phyloP scores from a whole-genome alignment of 2,329 filamentous ascomycete species.

The Calonectria henricotiae region DNA sequence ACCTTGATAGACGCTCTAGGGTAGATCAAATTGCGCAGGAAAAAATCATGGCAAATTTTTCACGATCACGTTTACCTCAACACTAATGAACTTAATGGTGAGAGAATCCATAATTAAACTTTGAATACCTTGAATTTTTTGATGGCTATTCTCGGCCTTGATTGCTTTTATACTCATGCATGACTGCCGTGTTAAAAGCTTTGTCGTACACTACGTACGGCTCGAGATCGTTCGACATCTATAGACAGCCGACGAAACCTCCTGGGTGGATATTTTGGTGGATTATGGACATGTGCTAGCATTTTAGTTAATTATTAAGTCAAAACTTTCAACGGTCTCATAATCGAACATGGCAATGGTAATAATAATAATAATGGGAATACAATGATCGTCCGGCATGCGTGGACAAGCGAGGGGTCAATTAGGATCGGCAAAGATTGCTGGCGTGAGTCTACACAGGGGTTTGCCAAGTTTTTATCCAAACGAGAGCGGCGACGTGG shows the following conservation, averaged over 20 bases:
- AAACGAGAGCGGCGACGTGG: background rate
- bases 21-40: background rate
- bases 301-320: no score
- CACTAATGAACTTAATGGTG: conserved; percentile 12
- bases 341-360: no score
- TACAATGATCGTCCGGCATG: background rate
- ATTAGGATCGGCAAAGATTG: background rate
- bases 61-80: conserved; percentile 11
- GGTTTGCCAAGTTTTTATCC: background rate
- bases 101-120: background rate
- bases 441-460: background rate
- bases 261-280: no score
- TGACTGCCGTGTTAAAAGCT: background rate
- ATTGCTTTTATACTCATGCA: background rate
- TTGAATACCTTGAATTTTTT: background rate
- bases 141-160: background rate
- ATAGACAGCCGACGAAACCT: background rate
- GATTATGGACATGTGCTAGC: no score
- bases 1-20: background rate
- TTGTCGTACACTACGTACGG: no score
- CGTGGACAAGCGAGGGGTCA: background rate
- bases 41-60: background rate
- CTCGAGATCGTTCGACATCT: background rate
- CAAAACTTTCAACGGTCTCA: no score
- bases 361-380: no score